Percentiles rank a stretch among this genome's conserved stretches.
Conservation (phyloP, 305 asterid species). For the Petunia hybrid region DNA sequence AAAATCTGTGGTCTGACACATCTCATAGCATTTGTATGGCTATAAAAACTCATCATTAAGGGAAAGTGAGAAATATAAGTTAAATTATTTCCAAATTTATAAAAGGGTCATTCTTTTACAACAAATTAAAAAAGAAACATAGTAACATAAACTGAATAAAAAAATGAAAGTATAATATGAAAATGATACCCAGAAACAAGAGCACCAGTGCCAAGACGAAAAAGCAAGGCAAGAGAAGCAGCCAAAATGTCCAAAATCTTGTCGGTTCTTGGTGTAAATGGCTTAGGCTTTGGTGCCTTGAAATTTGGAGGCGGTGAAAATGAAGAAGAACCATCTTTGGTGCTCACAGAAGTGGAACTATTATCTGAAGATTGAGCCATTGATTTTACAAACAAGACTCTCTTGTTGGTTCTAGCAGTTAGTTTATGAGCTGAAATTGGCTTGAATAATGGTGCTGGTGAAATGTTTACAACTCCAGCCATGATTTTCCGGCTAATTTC, state of each 20-base stretch:
- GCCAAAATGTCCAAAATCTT: constrained; percentile 72
- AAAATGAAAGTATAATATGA: neutral
- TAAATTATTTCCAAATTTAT: too few relatives aligned
- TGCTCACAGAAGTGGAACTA: constrained; percentile 40
- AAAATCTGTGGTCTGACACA: too few relatives aligned
- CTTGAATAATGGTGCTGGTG: constrained; percentile 56
- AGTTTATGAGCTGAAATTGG: constrained; percentile 45
- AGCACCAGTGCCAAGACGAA: constrained; percentile 85
- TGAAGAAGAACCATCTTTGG: constrained; percentile 47
- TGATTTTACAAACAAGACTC: constrained; percentile 44
- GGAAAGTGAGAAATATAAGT: too few relatives aligned
- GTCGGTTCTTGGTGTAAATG: constrained; percentile 80
- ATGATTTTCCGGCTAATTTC: constrained; percentile 45
- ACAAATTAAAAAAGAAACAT: too few relatives aligned
- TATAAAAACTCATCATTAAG: too few relatives aligned
- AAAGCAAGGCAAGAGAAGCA: constrained; percentile 84
- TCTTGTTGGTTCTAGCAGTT: constrained; percentile 22
- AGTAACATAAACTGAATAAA: neutral
- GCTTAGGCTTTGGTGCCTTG: constrained; percentile 83
- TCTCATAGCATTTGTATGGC: too few relatives aligned
- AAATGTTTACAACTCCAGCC: constrained; percentile 61
- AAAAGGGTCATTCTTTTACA: too few relatives aligned
- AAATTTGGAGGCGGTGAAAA: constrained; percentile 81
- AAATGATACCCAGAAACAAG: constrained; percentile 75
- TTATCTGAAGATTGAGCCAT: constrained; percentile 65